Conservation (phyloP, 1,139 yeast genomes). For the Hansenula anomala region DNA sequence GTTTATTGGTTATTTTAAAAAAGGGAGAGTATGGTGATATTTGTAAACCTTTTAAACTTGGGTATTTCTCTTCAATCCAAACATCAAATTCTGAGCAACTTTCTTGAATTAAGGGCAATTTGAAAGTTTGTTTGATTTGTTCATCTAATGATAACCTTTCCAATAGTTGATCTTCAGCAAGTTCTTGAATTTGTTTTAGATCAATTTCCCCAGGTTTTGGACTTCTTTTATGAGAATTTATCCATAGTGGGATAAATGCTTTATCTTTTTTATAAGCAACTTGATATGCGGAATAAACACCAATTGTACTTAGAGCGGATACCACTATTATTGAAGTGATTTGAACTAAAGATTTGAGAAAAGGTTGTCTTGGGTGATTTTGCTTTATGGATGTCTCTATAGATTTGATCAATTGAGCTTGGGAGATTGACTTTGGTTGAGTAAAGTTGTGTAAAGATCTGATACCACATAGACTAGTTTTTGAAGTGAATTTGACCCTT, state of each 20-base stretch:
- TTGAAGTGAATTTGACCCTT: no score
- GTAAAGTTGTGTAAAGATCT: background rate
- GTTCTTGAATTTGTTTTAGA: conserved; percentile 10
- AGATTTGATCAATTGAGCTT: background rate
- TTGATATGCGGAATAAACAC: conserved; percentile 8
- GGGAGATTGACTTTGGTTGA: background rate
- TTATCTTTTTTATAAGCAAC: conserved; percentile 6
- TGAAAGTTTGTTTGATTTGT: conserved; percentile 13
- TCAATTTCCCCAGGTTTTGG: conserved; percentile 11
- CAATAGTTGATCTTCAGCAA: conserved; percentile 19
- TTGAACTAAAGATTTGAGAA: background rate
- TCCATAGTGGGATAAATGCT: conserved; percentile 15
- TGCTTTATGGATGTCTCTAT: background rate
- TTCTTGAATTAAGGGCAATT: conserved; percentile 14
- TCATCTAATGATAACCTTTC: conserved; percentile 17
- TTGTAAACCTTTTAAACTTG: conserved; percentile 17
- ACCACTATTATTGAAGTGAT: background rate
- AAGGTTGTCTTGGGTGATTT: background rate
- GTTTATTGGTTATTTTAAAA: conserved; percentile 12
- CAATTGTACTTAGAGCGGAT: conserved; percentile 5
- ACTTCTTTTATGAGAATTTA: conserved; percentile 11
- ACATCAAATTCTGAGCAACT: conserved; percentile 14
- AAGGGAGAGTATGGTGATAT: conserved; percentile 15
- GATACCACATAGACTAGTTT: no score
- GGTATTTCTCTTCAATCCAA: conserved; percentile 18